These are phyloP conservation scores for Saccharata proteae DNA, from an alignment of 2,329 filamentous ascomycete genomes.

Conservation along the genomic window DNA sequence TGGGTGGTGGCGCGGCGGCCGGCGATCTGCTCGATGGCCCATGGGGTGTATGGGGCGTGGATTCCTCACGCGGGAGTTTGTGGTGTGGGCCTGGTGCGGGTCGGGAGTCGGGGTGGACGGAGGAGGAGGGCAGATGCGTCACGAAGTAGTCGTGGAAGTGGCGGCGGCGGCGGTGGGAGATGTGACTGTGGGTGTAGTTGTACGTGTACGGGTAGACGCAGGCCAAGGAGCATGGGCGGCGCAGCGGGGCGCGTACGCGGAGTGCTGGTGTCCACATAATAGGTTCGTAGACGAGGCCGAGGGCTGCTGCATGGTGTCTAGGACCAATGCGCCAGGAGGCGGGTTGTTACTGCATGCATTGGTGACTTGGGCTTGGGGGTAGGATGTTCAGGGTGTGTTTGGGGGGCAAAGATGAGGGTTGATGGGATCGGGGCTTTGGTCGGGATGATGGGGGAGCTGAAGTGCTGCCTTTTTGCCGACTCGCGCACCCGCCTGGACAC, in stretches of 20 bases:
- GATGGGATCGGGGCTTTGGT: too few species aligned
- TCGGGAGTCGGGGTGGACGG: constrained; percentile 75
- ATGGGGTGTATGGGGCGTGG: constrained; percentile 57
- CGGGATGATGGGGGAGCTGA: too few species aligned
- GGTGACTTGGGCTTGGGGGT: background rate
- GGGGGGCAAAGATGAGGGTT: background rate
- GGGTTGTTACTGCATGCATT: background rate
- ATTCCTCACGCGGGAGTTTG: constrained; percentile 75
- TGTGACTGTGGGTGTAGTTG: constrained; percentile 2
- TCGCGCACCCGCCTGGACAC: too few species aligned
- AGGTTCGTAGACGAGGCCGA: constrained; percentile 11
- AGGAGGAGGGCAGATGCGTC: constrained; percentile 86
- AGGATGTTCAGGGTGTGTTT: too few species aligned
- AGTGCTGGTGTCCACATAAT: constrained; percentile 27
- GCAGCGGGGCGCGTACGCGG: constrained; percentile 14
- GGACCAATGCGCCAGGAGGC: background rate
- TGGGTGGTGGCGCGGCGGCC: constrained; percentile 21
- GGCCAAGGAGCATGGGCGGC: background rate
- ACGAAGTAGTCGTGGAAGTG: constrained; percentile 94
- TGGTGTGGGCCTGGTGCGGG: constrained; percentile 49
- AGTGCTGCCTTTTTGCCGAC: too few species aligned
- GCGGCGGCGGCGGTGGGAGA: constrained; percentile 14
- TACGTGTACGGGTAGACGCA: background rate
- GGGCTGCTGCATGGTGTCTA: constrained; percentile 8
- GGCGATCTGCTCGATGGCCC: constrained; percentile 18